Evolutionary conservation across 2,329 filamentous ascomycete genomes (phyloP).

Genomic region (Aspergillus sp.): DNA sequence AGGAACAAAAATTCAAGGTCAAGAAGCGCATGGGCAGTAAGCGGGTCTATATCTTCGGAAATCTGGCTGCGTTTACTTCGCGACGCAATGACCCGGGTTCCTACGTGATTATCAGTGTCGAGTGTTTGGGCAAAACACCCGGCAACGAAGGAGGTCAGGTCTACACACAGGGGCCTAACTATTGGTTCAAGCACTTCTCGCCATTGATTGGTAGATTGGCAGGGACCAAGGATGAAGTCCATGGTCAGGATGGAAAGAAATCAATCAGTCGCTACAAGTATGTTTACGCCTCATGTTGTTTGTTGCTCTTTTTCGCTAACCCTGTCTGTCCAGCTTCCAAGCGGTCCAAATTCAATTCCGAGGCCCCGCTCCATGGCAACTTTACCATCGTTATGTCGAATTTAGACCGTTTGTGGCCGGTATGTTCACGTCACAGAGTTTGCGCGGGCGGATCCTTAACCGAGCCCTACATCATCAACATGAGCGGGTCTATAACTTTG

Average conservation of each 20-base stretch:
- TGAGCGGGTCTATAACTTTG: slow-evolving; percentile 79
- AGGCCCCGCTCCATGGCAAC: slow-evolving; percentile 69
- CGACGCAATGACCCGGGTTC: slow-evolving; percentile 62
- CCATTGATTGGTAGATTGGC: slow-evolving; percentile 78
- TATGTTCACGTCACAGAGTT: slow-evolving; percentile 74
- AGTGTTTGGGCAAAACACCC: slow-evolving; percentile 70
- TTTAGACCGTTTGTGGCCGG: slow-evolving; percentile 83
- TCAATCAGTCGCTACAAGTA: slow-evolving; percentile 70
- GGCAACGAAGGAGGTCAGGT: slow-evolving; percentile 57
- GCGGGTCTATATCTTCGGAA: slow-evolving; percentile 70
- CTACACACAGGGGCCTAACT: slow-evolving; percentile 72
- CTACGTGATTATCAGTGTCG: slow-evolving; percentile 63
- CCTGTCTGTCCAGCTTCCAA: slow-evolving; percentile 62
- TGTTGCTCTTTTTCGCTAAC: neutral
- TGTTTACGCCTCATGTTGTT: slow-evolving; percentile 23
- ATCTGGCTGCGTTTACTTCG: slow-evolving; percentile 57
- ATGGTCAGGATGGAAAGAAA: slow-evolving; percentile 47
- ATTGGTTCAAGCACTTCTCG: slow-evolving; percentile 78
- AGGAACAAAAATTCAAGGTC: slow-evolving; percentile 59
- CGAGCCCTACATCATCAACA: slow-evolving; percentile 88
- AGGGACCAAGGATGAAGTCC: slow-evolving; percentile 61
- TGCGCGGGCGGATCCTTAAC: slow-evolving; percentile 74
- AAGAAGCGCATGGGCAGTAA: slow-evolving; percentile 80
- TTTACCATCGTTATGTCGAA: slow-evolving; percentile 91
- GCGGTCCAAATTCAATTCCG: slow-evolving; percentile 82